A percentile compares a stretch with the other conserved stretches of the same genome.
Conservation (phyloP, 2,329 filamentous ascomycete species). For the Huntiella decipiens region DNA sequence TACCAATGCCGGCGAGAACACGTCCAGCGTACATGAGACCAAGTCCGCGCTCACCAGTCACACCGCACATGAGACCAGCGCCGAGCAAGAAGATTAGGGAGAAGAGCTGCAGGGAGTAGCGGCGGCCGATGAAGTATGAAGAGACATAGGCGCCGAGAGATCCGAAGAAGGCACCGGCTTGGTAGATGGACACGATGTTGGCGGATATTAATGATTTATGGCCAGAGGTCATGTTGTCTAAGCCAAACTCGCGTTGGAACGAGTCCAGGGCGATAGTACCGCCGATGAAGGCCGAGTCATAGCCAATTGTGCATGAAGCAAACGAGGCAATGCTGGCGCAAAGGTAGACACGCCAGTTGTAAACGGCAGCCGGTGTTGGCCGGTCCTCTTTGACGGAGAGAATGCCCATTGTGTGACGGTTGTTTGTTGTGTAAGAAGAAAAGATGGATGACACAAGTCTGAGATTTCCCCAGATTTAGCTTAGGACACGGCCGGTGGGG, state of each 20-base stretch:
- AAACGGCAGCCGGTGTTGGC: constrained; percentile 36
- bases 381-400: constrained; percentile 35
- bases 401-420: constrained; percentile 22
- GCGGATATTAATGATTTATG: constrained; percentile 42
- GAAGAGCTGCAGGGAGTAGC: constrained; percentile 43
- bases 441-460: not conserved
- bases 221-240: constrained; percentile 27
- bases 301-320: constrained; percentile 32
- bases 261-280: constrained; percentile 45
- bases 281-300: constrained; percentile 56
- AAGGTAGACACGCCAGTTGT: constrained; percentile 41
- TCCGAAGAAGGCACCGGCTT: constrained; percentile 71
- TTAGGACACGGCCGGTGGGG: too few relatives aligned
- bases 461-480: too few relatives aligned
- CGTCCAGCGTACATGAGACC: constrained; percentile 42
- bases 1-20: constrained; percentile 43
- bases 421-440: not conserved
- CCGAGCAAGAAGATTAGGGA: constrained; percentile 47
- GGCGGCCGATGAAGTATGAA: constrained; percentile 48
- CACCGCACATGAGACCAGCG: constrained; percentile 31
- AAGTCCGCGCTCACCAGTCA: constrained; percentile 45
- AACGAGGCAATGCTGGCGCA: constrained; percentile 36
- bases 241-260: constrained; percentile 39
- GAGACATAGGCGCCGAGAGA: constrained; percentile 48
- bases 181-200: constrained; percentile 62